Conservation (phyloP, 73 alveolate species). For the Strombidium stylifer region DNA sequence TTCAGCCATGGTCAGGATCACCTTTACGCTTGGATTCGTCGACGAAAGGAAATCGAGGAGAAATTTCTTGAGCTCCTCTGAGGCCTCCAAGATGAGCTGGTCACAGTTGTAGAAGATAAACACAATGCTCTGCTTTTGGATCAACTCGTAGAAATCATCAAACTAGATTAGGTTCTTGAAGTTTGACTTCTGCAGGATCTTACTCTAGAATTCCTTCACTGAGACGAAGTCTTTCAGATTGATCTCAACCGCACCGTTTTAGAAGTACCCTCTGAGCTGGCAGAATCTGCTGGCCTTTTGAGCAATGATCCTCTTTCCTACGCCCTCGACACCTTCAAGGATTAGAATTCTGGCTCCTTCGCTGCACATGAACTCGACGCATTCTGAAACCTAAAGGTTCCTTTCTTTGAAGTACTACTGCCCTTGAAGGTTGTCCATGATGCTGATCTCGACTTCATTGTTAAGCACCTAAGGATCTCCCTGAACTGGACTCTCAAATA, state of each 20-base stretch:
- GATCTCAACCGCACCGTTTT: constrained; percentile 40
- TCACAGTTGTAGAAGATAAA: constrained; percentile 42
- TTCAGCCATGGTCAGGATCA: no score
- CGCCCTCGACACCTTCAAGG: constrained; percentile 40
- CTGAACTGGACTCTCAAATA: no score
- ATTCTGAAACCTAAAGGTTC: constrained; percentile 20
- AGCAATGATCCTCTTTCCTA: constrained; percentile 55
- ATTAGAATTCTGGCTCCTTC: constrained; percentile 25
- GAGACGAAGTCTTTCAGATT: constrained; percentile 19
- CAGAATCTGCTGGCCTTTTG: constrained; percentile 51
- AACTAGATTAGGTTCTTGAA: background rate
- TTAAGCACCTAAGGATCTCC: no score
- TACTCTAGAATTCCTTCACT: background rate
- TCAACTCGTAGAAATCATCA: no score
- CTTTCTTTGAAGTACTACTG: background rate
- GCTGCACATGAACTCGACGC: constrained; percentile 5
- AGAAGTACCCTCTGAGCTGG: constrained; percentile 34
- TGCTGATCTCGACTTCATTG: background rate
- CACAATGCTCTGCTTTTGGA: background rate
- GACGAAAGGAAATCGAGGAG: no score
- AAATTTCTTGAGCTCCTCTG: constrained; percentile 8
- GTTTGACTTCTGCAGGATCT: no score
- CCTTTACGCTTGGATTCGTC: no score
- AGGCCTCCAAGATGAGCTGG: constrained; percentile 13
- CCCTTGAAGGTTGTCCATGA: background rate